phyloP scores from a whole-genome alignment of 2,329 filamentous ascomycete genomes.

The Sporothrix globosa region DNA sequence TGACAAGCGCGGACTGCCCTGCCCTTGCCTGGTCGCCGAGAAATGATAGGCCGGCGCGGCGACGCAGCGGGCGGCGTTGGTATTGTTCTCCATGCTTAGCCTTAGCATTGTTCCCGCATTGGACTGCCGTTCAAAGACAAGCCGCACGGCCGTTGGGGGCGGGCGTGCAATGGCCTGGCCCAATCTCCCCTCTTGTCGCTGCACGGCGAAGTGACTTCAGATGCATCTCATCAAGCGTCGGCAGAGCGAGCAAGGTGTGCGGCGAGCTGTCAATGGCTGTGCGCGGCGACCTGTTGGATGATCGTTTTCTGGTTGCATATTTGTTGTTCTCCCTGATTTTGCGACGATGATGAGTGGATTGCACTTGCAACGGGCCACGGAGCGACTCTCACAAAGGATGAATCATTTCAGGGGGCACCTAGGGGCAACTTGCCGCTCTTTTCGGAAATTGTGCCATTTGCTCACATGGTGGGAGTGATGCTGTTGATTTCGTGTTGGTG shows the following conservation, averaged over 20 bases:
- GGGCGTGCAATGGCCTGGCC: not conserved
- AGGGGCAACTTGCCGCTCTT: not conserved
- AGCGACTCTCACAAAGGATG: not conserved
- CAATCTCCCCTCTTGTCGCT: not conserved
- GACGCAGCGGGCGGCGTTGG: conserved; percentile 16
- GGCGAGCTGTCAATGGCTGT: not conserved
- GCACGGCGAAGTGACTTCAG: conserved; percentile 15
- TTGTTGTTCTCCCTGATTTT: not conserved
- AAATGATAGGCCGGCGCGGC: conserved; percentile 10
- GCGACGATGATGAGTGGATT: not conserved
- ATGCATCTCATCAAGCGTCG: not conserved
- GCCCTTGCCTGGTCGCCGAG: not conserved
- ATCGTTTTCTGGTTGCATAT: not conserved
- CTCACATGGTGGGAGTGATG: not conserved
- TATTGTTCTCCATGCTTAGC: conserved; percentile 31
- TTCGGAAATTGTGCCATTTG: conserved; percentile 23
- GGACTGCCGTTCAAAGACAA: conserved; percentile 5
- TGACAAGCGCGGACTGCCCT: conserved; percentile 8
- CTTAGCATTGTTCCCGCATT: conserved; percentile 35
- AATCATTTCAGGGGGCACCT: not conserved
- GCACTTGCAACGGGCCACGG: not conserved
- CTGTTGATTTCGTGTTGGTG: not conserved
- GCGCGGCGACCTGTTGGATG: not conserved
- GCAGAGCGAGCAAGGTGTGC: not conserved
- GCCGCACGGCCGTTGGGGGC: not conserved